Evolutionary conservation across 2,329 filamentous ascomycete genomes (phyloP), one percentile per base, ranked within the genome.

Genomic region (Hortaea sp.): DNA sequence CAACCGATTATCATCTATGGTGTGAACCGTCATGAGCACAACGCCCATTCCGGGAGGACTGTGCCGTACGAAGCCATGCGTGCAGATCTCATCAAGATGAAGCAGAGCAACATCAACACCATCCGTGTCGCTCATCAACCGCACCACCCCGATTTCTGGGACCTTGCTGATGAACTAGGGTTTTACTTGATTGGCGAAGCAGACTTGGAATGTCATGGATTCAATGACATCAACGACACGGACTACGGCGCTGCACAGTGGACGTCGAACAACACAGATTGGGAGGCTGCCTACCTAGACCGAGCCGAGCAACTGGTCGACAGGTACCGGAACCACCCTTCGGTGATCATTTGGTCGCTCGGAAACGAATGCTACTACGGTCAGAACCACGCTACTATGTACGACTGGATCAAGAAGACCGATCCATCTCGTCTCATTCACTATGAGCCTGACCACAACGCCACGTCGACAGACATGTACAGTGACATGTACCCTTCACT

Each of bases 321-420:
- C 55, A 72, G 84, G 11, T 82, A 86, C 61, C 84, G 84, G 64
- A 82, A 86, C 48, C 79, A 85, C 53, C 63, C 83, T 0, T 81
- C 74, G n/a, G 71, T 87, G 42, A 78, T 87, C 42, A 76, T 85
- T 38, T 87, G 84, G 84, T 82, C 78, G 41, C 68, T 87, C 0
- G 84, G 83, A 0, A 87, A 87, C 55, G 83, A 87, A 58, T 76
- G 82, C 0, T 86, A 84, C 58, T 85, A 84, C 55, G 83, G 83
- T 0, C 66, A 69, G 6, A 86, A 87, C 57, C 79, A 83, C 56
- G 71, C 70, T 40, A 77, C 76, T 31, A 87, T 87, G 83, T 80
- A 81, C 53, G 66, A 79, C 3, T 81, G 75, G 58, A 72, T 74
- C 42, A 81, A 78, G 49, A 48, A 64, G 1, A 66, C 71, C n/a